These are phyloP conservation scores for Westerdykella ornata DNA, from an alignment of 2,329 filamentous ascomycete species.

Conservation along the genomic window DNA sequence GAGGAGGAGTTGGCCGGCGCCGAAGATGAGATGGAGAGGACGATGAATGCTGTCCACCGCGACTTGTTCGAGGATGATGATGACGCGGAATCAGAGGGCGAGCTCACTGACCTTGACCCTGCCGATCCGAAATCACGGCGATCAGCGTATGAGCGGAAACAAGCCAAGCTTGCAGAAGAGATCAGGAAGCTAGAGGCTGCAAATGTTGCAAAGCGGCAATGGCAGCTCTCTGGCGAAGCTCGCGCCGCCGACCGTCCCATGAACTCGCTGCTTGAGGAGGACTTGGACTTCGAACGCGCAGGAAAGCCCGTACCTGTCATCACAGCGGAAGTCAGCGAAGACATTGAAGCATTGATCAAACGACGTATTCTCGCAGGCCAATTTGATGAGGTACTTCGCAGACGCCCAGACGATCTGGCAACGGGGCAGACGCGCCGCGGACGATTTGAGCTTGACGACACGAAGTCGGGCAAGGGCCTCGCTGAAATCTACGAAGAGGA, in stretches of 20 bases:
- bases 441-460: conserved; percentile 75
- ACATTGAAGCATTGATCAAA: conserved; percentile 91
- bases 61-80: conserved; percentile 77
- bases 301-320: conserved; percentile 94
- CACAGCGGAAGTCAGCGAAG: conserved; percentile 82
- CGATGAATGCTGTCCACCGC: conserved; percentile 78
- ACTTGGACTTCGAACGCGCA: conserved; percentile 89
- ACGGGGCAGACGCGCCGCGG: conserved; percentile 60
- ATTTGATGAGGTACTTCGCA: conserved; percentile 83
- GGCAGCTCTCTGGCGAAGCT: conserved; percentile 86
- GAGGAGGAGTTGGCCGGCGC: conserved; percentile 24
- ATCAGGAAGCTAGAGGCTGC: conserved; percentile 86
- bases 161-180: conserved; percentile 79
- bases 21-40: conserved; percentile 65
- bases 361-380: conserved; percentile 81
- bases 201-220: conserved; percentile 82
- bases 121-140: conserved; percentile 65
- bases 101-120: conserved; percentile 58
- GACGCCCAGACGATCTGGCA: conserved; percentile 67
- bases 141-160: conserved; percentile 79
- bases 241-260: conserved; percentile 71
- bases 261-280: conserved; percentile 90
- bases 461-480: conserved; percentile 77
- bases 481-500: conserved; percentile 94
- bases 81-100: conserved; percentile 48